A percentile compares a stretch with the other conserved stretches of the same genome.
Conservation (phyloP, 2,329 filamentous ascomycete genomes). For the Neospermospora avenae region DNA sequence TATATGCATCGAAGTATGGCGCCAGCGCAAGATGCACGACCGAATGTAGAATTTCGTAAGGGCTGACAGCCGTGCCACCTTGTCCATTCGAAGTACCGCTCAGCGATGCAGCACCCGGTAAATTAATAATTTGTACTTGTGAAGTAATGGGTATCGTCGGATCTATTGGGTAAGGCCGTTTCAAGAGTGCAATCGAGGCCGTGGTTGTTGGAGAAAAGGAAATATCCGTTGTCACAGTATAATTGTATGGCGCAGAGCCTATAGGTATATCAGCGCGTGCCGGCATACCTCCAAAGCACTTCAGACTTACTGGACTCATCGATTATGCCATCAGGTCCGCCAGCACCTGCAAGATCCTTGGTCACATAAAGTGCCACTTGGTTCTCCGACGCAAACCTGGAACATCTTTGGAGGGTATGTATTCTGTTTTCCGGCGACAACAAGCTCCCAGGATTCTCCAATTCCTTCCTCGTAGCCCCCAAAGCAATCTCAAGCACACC, state of each 20-base stretch:
- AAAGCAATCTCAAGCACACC: constrained; percentile 70
- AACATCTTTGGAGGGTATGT: constrained; percentile 84
- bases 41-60: constrained; percentile 89
- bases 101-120: constrained; percentile 72
- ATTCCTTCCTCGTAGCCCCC: constrained; percentile 71
- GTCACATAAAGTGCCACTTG: constrained; percentile 89
- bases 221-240: constrained; percentile 79
- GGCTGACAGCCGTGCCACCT: constrained; percentile 71
- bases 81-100: constrained; percentile 64
- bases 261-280: constrained; percentile 33
- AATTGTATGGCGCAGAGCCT: constrained; percentile 61
- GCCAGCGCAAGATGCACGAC: constrained; percentile 87
- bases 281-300: not conserved
- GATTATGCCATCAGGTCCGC: constrained; percentile 28
- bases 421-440: constrained; percentile 56
- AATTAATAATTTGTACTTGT: constrained; percentile 89
- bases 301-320: constrained; percentile 38
- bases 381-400: constrained; percentile 82
- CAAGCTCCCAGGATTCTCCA: constrained; percentile 78
- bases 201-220: constrained; percentile 75
- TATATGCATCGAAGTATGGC: constrained; percentile 96
- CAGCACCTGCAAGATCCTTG: constrained; percentile 63
- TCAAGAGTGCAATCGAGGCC: constrained; percentile 84
- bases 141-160: constrained; percentile 75
- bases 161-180: constrained; percentile 85